phyloP scores from a whole-genome alignment of 2,329 filamentous ascomycete species.

The Calonectria ilicicola region DNA sequence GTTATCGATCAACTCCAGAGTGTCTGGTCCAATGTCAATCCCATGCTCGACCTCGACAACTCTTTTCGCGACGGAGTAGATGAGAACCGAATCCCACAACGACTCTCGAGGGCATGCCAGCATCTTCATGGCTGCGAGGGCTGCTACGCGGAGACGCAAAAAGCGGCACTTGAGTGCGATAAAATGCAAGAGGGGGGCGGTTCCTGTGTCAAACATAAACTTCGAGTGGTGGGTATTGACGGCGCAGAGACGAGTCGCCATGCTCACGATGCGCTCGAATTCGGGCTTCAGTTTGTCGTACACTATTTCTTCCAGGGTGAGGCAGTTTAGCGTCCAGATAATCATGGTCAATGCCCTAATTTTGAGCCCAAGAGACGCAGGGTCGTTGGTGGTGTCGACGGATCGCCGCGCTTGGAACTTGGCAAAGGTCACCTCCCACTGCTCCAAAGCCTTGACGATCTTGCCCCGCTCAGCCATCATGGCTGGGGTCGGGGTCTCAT shows the following conservation, averaged over 20 bases:
- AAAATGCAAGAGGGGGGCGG: constrained; percentile 52
- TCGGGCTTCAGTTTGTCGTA: constrained; percentile 48
- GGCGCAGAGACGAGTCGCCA: constrained; percentile 32
- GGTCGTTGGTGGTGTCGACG: constrained; percentile 10
- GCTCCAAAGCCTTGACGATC: constrained; percentile 37
- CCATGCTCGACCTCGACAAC: constrained; percentile 55
- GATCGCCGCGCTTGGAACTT: constrained; percentile 15
- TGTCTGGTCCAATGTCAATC: constrained; percentile 36
- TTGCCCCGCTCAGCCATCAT: constrained; percentile 38
- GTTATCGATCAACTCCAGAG: constrained; percentile 24
- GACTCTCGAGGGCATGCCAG: constrained; percentile 49
- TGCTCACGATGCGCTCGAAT: constrained; percentile 47
- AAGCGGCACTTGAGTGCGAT: constrained; percentile 53
- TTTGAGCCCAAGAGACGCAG: constrained; percentile 38
- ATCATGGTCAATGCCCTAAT: constrained; percentile 47
- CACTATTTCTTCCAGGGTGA: constrained; percentile 46
- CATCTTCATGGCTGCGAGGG: constrained; percentile 46
- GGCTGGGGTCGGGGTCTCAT: constrained; percentile 21
- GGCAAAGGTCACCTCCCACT: constrained; percentile 47
- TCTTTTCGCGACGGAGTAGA: constrained; percentile 47
- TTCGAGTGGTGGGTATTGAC: constrained; percentile 33
- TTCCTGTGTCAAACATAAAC: constrained; percentile 58
- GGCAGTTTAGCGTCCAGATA: constrained; percentile 49
- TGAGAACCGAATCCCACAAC: constrained; percentile 49
- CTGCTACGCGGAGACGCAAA: constrained; percentile 49